These are phyloP conservation scores for Blattamonas nauphoetae DNA, from an alignment of 78 protist species.

Conservation along the genomic window DNA sequence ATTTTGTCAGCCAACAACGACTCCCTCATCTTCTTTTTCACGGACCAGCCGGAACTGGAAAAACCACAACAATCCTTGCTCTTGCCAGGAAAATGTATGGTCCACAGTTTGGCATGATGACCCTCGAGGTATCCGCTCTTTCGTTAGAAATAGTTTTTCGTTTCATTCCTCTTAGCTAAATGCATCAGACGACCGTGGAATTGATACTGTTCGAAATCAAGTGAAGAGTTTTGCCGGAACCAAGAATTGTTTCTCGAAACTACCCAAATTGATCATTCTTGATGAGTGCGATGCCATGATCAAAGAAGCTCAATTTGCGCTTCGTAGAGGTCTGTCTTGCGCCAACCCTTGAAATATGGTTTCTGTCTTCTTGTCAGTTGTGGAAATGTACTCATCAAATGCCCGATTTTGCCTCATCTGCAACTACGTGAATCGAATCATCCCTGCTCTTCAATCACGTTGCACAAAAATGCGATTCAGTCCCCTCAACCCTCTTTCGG, in stretches of 20 bases:
- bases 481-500: conserved; percentile 54
- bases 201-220: conserved; percentile 70
- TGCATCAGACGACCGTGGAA: conserved; percentile 95
- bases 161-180: conserved; percentile 56
- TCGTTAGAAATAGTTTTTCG: not conserved
- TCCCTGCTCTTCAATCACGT: conserved; percentile 91
- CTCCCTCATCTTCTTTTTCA: conserved; percentile 86
- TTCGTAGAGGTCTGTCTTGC: conserved; percentile 56
- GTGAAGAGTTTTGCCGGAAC: conserved; percentile 72
- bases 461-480: conserved; percentile 87
- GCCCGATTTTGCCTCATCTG: conserved; percentile 91
- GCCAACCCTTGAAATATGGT: not conserved
- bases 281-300: conserved; percentile 94
- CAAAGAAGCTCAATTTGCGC: conserved; percentile 74
- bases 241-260: conserved; percentile 22
- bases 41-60: conserved; percentile 98
- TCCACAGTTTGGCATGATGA: conserved; percentile 38
- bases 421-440: conserved; percentile 82
- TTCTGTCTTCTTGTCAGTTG: conserved; percentile 28
- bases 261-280: conserved; percentile 64
- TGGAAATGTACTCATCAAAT: conserved; percentile 76
- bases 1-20: conserved; percentile 32
- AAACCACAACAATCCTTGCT: conserved; percentile 94
- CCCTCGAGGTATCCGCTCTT: conserved; percentile 56
- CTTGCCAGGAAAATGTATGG: conserved; percentile 75